Evolutionary conservation across 202 grass and related monocot genomes (phyloP).

Genomic region (Schoenoplectus tabernaemontani): DNA sequence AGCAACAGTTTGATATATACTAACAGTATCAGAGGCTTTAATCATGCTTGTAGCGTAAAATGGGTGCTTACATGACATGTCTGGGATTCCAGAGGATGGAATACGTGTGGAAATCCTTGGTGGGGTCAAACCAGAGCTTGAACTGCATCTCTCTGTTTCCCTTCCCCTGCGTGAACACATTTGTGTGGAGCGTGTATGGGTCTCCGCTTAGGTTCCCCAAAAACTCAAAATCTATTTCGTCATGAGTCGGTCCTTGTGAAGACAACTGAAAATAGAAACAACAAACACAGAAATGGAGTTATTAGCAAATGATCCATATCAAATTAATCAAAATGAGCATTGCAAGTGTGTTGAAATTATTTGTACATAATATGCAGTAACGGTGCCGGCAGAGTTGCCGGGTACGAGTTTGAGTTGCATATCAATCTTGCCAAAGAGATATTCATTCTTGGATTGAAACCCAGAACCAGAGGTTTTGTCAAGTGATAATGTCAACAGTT

Average conservation of each 20-base stretch:
- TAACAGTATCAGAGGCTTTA: not conserved
- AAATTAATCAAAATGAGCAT: not conserved
- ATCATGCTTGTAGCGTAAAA: not conserved
- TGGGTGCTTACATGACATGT: constrained; percentile 62
- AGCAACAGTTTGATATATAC: not conserved
- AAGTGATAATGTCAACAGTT: constrained; percentile 59
- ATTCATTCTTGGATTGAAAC: constrained; percentile 84
- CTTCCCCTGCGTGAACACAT: constrained; percentile 82
- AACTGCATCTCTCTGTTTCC: constrained; percentile 85
- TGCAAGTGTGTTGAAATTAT: not conserved
- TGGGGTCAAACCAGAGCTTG: constrained; percentile 88
- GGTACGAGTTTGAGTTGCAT: constrained; percentile 92
- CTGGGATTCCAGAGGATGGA: constrained; percentile 93
- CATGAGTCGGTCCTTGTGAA: constrained; percentile 63
- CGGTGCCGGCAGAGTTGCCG: constrained; percentile 90
- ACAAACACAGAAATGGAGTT: not conserved
- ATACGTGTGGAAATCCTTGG: constrained; percentile 81
- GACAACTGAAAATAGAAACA: constrained; percentile 39
- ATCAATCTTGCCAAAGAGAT: constrained; percentile 94
- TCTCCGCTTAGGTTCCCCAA: constrained; percentile 67
- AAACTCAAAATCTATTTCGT: constrained; percentile 99
- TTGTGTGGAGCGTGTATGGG: constrained; percentile 92
- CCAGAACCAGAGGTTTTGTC: constrained; percentile 71
- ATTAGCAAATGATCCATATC: not conserved
- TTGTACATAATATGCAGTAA: constrained; percentile 74